These are phyloP conservation scores for Chimonanthus salicifolius DNA, from an alignment of 164 flowering plant genomes.

Conservation along the genomic window DNA sequence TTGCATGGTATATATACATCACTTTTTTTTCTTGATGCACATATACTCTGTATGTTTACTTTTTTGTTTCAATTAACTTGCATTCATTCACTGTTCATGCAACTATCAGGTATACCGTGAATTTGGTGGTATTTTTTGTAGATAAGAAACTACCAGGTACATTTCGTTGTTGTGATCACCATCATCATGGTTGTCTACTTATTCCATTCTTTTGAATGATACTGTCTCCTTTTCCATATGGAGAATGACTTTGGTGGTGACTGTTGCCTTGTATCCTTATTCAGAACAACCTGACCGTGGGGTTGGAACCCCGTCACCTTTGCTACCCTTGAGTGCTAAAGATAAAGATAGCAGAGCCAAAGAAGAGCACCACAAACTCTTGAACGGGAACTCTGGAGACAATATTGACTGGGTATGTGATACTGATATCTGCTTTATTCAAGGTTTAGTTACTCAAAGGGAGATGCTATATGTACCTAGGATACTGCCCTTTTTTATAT, in stretches of 20 bases:
- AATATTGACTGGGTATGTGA: constrained; percentile 61
- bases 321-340: constrained; percentile 60
- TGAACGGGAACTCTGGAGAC: constrained; percentile 83
- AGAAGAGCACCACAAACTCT: constrained; percentile 74
- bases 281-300: constrained; percentile 84
- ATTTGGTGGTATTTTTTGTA: constrained; percentile 77
- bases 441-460: not conserved
- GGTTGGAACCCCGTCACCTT: constrained; percentile 28
- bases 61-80: not conserved
- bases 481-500: too few relatives aligned
- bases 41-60: not conserved
- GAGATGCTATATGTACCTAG: not conserved
- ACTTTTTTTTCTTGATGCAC: not conserved
- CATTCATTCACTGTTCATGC: not conserved
- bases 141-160: constrained; percentile 78
- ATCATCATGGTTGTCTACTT: not conserved
- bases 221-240: not conserved
- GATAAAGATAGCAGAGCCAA: constrained; percentile 61
- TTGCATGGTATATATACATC: constrained; percentile 43
- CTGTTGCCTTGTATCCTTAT: constrained; percentile 5
- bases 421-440: not conserved
- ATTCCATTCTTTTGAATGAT: not conserved
- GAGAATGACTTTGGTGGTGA: not conserved
- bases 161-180: not conserved
- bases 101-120: constrained; percentile 79